Evolutionary conservation across 257 asterid genomes (phyloP).

Genomic region (Cordia subcordata): DNA sequence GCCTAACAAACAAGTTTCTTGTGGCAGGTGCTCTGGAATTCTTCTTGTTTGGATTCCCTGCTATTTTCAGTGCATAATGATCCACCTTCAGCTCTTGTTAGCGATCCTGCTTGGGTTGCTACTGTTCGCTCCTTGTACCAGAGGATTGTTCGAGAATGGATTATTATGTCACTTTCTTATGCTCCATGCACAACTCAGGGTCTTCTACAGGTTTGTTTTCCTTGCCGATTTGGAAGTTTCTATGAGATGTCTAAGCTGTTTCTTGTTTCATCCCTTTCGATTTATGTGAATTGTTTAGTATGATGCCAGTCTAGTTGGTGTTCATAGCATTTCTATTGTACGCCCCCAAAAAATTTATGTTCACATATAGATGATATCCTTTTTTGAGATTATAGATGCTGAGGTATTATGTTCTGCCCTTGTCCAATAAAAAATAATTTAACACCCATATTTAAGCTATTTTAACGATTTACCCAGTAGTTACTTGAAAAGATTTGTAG

Average conservation of each 20-base stretch:
- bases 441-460: no score
- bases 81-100: constrained; percentile 81
- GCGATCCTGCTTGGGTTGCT: constrained; percentile 94
- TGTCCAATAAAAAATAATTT: no score
- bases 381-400: no score
- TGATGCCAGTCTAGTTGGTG: no score
- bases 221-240: constrained; percentile 1
- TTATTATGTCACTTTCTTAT: constrained; percentile 82
- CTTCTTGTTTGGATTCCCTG: constrained; percentile 88
- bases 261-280: background rate
- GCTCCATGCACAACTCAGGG: constrained; percentile 99
- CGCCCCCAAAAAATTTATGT: no score
- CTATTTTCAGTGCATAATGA: constrained; percentile 85
- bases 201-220: constrained; percentile 84
- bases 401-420: no score
- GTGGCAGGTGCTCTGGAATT: constrained; percentile 87
- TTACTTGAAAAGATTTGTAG: no score
- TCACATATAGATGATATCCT: no score
- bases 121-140: constrained; percentile 91
- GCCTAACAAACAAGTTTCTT: background rate
- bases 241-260: background rate
- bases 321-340: no score
- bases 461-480: no score
- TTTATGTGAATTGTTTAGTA: no score
- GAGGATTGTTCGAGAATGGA: constrained; percentile 93